phyloP scores from a whole-genome alignment of 164 flowering plant species.

The Litsea cubeba region DNA sequence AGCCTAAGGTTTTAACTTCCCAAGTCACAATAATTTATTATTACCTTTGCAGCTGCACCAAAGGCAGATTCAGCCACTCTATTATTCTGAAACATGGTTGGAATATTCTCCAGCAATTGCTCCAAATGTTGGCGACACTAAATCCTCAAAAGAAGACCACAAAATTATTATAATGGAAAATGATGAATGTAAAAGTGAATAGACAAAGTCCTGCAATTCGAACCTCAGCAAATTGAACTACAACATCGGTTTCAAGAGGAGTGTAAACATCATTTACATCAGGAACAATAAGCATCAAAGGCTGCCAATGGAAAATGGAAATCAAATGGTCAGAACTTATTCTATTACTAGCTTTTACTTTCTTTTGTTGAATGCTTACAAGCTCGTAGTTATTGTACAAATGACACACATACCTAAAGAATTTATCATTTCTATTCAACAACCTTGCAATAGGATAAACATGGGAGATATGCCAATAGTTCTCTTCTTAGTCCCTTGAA shows the following conservation, averaged over 20 bases:
- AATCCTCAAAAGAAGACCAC: constrained; percentile 8
- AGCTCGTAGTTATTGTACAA: too few relatives aligned
- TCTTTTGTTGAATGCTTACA: too few relatives aligned
- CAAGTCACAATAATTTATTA: too few relatives aligned
- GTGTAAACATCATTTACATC: constrained; percentile 98
- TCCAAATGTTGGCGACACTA: constrained; percentile 93
- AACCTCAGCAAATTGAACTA: constrained; percentile 95
- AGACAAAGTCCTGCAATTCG: constrained; percentile 10
- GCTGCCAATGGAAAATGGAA: constrained; percentile 36
- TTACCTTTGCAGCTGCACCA: constrained; percentile 93
- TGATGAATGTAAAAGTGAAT: neutral
- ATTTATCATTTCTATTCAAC: too few relatives aligned
- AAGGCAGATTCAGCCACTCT: constrained; percentile 88
- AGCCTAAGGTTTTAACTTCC: too few relatives aligned
- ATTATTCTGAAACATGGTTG: constrained; percentile 83
- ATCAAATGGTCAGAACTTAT: neutral
- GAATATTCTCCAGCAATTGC: constrained; percentile 85
- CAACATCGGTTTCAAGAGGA: constrained; percentile 85
- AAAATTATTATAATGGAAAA: neutral
- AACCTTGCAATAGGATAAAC: too few relatives aligned
- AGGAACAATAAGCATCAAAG: constrained; percentile 97
- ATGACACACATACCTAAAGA: too few relatives aligned
- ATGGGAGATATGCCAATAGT: too few relatives aligned
- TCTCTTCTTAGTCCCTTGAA: too few relatives aligned
- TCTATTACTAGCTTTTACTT: neutral